A percentile compares a stretch with the other conserved stretches of the same genome.
phyloP scores from a whole-genome alignment of 208 protist genomes.

The Novymonas esmeraldas region DNA sequence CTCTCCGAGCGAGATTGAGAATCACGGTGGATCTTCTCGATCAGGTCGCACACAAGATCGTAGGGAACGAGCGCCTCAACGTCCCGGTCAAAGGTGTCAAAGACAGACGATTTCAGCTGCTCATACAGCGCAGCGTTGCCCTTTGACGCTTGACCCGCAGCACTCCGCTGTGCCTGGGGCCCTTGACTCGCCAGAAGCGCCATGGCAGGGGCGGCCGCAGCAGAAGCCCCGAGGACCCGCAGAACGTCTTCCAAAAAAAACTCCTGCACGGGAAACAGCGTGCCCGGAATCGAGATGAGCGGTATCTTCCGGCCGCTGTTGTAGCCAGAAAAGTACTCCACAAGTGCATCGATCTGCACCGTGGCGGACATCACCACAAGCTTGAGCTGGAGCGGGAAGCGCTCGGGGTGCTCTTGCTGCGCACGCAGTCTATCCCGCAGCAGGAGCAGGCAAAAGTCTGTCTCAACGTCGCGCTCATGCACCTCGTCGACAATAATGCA shows the following conservation, averaged over 20 bases:
- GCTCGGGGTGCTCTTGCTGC: constrained; percentile 48
- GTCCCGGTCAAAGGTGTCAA: constrained; percentile 54
- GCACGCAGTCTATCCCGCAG: constrained; percentile 66
- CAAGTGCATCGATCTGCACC: constrained; percentile 72
- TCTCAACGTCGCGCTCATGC: constrained; percentile 87
- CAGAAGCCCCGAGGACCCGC: constrained; percentile 37
- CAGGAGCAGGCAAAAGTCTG: constrained; percentile 83
- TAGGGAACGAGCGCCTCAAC: constrained; percentile 71
- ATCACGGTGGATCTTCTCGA: constrained; percentile 56
- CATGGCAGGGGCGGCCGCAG: constrained; percentile 43
- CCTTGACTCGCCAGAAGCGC: constrained; percentile 17
- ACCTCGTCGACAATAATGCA: constrained; percentile 90
- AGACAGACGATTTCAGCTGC: constrained; percentile 60
- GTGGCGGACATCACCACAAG: constrained; percentile 98
- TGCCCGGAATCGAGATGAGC: constrained; percentile 84
- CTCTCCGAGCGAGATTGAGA: constrained; percentile 52
- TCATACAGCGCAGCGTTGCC: constrained; percentile 44
- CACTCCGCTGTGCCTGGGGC: constrained; percentile 5
- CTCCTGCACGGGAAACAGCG: constrained; percentile 83
- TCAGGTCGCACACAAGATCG: constrained; percentile 70
- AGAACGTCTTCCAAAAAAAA: constrained; percentile 90
- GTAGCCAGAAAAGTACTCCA: constrained; percentile 63
- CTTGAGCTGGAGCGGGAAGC: constrained; percentile 79
- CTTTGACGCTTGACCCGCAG: not conserved
- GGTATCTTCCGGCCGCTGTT: constrained; percentile 37